Conservation (phyloP, 306 rosid genomes). For the Rosa chinensis region DNA sequence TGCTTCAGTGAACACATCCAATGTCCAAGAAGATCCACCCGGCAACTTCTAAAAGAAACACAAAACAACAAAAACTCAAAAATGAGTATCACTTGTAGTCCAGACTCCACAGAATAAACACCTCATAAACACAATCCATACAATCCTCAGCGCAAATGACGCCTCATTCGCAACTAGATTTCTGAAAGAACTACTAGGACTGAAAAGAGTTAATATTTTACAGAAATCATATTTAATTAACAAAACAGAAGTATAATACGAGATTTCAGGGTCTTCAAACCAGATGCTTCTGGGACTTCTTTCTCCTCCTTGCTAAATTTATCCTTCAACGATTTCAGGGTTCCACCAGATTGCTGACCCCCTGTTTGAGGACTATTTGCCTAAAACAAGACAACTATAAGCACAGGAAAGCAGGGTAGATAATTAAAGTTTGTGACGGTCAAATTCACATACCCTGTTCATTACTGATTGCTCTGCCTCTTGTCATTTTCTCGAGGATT, state of each 20-base stretch:
- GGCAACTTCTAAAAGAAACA: too few relatives aligned
- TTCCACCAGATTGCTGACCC: constrained; percentile 74
- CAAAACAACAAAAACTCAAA: too few relatives aligned
- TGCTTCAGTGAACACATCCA: too few relatives aligned
- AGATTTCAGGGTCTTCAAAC: constrained; percentile 80
- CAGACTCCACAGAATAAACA: too few relatives aligned
- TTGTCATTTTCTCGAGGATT: constrained; percentile 74
- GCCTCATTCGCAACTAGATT: too few relatives aligned
- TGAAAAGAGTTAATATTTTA: neutral
- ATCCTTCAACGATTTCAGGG: constrained; percentile 82
- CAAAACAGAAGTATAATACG: neutral
- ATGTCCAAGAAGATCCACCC: too few relatives aligned
- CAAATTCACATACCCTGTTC: constrained; percentile 61
- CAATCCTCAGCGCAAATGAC: too few relatives aligned
- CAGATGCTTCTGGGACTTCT: constrained; percentile 77
- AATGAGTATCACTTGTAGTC: too few relatives aligned
- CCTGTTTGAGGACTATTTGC: constrained; percentile 85
- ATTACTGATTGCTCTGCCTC: constrained; percentile 71
- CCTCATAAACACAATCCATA: too few relatives aligned
- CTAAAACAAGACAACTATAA: constrained; percentile 35
- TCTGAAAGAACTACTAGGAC: too few relatives aligned
- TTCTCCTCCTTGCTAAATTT: constrained; percentile 79
- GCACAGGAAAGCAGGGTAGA: constrained; percentile 20
- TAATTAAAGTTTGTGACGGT: neutral
- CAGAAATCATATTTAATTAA: neutral